Percentiles rank a stretch among this genome's conserved stretches.
Evolutionary conservation across 1,284 basidiomycete genomes (phyloP).

Genomic region (Coniferiporia weirii): DNA sequence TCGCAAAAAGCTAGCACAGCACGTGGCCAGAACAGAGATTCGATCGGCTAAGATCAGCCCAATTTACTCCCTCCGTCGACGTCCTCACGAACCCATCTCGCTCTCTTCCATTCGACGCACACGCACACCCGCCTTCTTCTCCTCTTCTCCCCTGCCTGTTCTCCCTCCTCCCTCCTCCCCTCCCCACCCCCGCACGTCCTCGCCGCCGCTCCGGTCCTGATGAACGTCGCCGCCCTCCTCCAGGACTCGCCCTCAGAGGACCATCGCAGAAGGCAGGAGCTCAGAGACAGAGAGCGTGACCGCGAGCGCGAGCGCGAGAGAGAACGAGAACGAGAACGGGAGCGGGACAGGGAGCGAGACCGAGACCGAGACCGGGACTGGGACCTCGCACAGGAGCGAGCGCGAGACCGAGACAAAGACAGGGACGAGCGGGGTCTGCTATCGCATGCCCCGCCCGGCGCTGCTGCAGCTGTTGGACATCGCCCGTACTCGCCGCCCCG

Average conservation of each 20-base stretch:
- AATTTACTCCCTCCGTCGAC: neutral
- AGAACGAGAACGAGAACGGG: conserved; percentile 22
- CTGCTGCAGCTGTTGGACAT: neutral
- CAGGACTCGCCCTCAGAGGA: conserved; percentile 62
- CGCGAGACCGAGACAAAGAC: conserved; percentile 4
- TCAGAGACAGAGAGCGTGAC: conserved; percentile 24
- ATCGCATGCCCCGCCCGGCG: neutral
- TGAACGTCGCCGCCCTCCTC: conserved; percentile 69
- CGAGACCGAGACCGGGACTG: conserved; percentile 3
- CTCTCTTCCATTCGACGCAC: neutral
- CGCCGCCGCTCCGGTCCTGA: conserved; percentile 26
- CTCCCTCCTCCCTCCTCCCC: neutral
- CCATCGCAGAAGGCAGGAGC: conserved; percentile 27
- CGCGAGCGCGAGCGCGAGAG: conserved; percentile 22
- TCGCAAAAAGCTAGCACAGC: neutral
- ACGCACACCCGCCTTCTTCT: neutral
- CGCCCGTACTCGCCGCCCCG: conserved; percentile 8
- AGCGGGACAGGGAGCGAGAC: conserved; percentile 16
- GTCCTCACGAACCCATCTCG: neutral
- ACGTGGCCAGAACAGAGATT: neutral
- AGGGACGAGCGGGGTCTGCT: conserved; percentile 1
- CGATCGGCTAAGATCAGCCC: neutral
- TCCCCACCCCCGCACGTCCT: neutral
- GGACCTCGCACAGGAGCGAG: conserved; percentile 13
- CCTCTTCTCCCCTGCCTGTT: neutral